Evolutionary conservation across 805 yeast species (phyloP).

Genomic region (Candida morakotiae): DNA sequence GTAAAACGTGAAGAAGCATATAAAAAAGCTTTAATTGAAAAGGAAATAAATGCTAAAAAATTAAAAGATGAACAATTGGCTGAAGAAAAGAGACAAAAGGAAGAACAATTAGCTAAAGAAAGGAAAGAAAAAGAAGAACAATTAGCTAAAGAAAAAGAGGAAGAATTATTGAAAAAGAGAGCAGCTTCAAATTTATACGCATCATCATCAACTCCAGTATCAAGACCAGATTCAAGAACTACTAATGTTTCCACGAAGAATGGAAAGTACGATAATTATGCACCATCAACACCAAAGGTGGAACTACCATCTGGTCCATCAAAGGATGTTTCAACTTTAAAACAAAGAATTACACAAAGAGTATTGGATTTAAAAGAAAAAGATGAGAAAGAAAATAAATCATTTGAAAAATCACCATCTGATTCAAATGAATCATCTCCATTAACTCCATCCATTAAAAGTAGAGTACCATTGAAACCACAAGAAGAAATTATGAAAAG

Average conservation of each 20-base stretch:
- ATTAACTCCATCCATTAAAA: neutral
- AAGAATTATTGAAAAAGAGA: slow-evolving; percentile 5
- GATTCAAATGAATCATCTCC: neutral
- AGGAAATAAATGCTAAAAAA: neutral
- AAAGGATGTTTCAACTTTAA: neutral
- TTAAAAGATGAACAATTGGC: slow-evolving; percentile 2
- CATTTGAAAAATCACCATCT: neutral
- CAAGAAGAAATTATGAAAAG: slow-evolving; percentile 1
- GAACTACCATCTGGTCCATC: slow-evolving; percentile 1
- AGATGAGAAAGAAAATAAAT: neutral
- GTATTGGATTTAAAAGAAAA: neutral
- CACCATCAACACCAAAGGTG: neutral
- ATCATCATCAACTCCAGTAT: slow-evolving; percentile 2
- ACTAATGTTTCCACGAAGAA: neutral
- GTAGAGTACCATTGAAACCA: slow-evolving; percentile 2
- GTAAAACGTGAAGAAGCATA: slow-evolving; percentile 12
- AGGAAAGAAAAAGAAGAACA: slow-evolving; percentile 2
- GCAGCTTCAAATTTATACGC: slow-evolving; percentile 1
- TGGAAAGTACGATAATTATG: slow-evolving; percentile 5
- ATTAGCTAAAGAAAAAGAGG: slow-evolving; percentile 1
- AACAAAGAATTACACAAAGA: slow-evolving; percentile 1
- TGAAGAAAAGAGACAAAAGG: slow-evolving; percentile 4
- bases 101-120: slow-evolving; percentile 3
- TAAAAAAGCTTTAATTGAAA: slow-evolving; percentile 8
- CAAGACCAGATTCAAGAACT: slow-evolving; percentile 7